Evolutionary conservation across 208 protist genomes (phyloP), one percentile per base, ranked within the genome.

Genomic region (Trypanosoma melophagium): DNA sequence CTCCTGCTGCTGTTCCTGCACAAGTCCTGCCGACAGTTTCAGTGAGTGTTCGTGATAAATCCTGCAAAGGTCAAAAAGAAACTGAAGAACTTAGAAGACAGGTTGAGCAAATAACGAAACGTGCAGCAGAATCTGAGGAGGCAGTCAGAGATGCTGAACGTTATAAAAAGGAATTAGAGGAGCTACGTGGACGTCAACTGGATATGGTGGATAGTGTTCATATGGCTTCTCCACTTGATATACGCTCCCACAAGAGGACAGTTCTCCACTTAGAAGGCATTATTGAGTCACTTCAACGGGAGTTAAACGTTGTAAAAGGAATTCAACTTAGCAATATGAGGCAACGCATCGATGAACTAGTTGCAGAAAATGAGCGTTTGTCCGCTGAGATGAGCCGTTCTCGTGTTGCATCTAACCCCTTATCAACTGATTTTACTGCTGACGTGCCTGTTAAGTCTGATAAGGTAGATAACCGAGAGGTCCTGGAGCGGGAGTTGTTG

Each of bases 201-300:
- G 59, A 60, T 22, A 57, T 31, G 17, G 42, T 60, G 12, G 72
- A 69, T 42, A 13, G 40, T 7, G 24, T 28, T 24, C 50, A 66
- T 38, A 54, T 68, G 40, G 69, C 74, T n/a, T 77, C 74, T 13
- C 53, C 71, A 21, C 56, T 69, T n/a, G 77, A 78, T 62, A 65
- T 87, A 45, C 79, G 77, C 35, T 51, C 68, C 16, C 75, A 89
- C 63, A 79, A 85, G 10, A 58, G 64, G n/a, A 66, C 68, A 25
- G 74, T 90, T 40, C 61, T 75, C 13, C 76, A 83, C 2, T 73
- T 87, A 19, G 90, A 95, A 71, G 50, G 31, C 12, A 57, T 82
- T 12, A 84, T 90, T 56, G 85, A 95, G 51, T 74, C 66, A 9
- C 81, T 93, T 67, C 78, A 72, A 16, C 73, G 77, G 19, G 80